Conservation (phyloP, 2,329 filamentous ascomycete genomes). For the Colletotrichum caudatum region DNA sequence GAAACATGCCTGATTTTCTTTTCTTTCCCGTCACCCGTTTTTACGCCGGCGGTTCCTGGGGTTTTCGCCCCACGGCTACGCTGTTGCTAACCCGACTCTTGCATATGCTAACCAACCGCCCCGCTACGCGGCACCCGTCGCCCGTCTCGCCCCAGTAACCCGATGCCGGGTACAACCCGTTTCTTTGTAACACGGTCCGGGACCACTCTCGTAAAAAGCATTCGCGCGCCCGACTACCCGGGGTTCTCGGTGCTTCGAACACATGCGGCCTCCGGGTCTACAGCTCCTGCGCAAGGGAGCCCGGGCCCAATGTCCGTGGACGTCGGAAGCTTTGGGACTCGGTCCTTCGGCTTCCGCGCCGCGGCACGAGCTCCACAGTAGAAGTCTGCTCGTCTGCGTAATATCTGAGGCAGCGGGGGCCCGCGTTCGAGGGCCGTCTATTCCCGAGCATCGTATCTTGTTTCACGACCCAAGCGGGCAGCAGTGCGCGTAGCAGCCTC, state of each 20-base stretch:
- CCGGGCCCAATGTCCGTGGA: not conserved
- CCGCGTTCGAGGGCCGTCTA: not conserved
- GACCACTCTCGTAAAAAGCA: not conserved
- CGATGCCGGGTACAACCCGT: not conserved
- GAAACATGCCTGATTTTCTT: conserved; percentile 25
- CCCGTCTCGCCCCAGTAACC: not conserved
- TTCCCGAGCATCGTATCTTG: not conserved
- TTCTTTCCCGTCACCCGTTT: conserved; percentile 4
- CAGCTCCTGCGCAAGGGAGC: not conserved
- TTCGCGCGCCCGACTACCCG: not conserved
- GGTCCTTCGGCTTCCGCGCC: not conserved
- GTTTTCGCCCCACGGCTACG: not conserved
- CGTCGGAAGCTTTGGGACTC: not conserved
- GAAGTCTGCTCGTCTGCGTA: not conserved
- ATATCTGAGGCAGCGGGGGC: not conserved
- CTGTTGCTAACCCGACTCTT: conserved; percentile 18
- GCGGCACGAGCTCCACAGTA: not conserved
- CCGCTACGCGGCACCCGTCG: too few relatives aligned
- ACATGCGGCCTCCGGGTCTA: too few relatives aligned
- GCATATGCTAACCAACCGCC: not conserved
- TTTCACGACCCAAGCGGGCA: not conserved
- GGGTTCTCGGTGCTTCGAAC: not conserved
- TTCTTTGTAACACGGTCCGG: not conserved
- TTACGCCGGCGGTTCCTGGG: conserved; percentile 1
- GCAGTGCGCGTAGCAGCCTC: not conserved